A percentile compares a stretch with the other conserved stretches of the same genome.
phyloP scores from a whole-genome alignment of 1,284 basidiomycete genomes.

The Boletus sp. region DNA sequence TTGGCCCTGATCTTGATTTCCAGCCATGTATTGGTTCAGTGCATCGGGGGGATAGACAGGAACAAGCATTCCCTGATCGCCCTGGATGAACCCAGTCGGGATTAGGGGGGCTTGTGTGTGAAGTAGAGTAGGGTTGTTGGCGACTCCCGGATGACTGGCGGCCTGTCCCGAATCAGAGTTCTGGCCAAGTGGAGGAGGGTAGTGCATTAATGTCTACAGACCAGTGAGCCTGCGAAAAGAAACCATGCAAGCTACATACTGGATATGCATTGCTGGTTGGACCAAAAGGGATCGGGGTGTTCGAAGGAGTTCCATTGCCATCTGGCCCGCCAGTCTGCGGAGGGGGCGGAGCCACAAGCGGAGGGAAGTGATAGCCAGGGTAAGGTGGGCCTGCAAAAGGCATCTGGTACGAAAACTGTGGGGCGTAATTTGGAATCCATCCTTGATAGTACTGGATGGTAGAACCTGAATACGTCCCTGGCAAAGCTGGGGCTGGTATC shows the following conservation, averaged over 20 bases:
- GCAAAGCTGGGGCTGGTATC: slow-evolving; percentile 29
- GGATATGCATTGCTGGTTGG: slow-evolving; percentile 39
- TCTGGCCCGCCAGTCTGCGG: slow-evolving; percentile 39
- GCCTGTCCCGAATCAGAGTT: slow-evolving; percentile 25
- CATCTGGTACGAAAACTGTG: slow-evolving; percentile 48
- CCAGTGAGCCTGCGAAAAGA: slow-evolving; percentile 9
- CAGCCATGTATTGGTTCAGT: slow-evolving; percentile 52
- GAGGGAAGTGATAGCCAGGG: slow-evolving; percentile 39
- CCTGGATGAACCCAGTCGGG: slow-evolving; percentile 68
- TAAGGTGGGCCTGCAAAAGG: slow-evolving; percentile 47
- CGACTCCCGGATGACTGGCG: slow-evolving; percentile 18
- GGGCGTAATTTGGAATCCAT: slow-evolving; percentile 54
- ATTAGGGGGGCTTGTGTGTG: slow-evolving; percentile 53
- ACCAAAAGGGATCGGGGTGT: slow-evolving; percentile 33
- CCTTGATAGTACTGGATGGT: slow-evolving; percentile 48
- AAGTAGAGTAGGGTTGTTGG: slow-evolving; percentile 26
- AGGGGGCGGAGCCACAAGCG: slow-evolving; percentile 26
- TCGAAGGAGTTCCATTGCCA: slow-evolving; percentile 31
- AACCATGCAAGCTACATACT: slow-evolving; percentile 33
- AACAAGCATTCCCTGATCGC: slow-evolving; percentile 64
- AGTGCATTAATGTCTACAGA: slow-evolving; percentile 43
- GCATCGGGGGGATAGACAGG: slow-evolving; percentile 70
- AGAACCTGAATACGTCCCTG: slow-evolving; percentile 38
- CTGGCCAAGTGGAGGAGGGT: slow-evolving; percentile 37
- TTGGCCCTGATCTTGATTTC: slow-evolving; percentile 26